Conservation (phyloP, 306 rosid genomes). For the Sphenostylis stenocarpa region DNA sequence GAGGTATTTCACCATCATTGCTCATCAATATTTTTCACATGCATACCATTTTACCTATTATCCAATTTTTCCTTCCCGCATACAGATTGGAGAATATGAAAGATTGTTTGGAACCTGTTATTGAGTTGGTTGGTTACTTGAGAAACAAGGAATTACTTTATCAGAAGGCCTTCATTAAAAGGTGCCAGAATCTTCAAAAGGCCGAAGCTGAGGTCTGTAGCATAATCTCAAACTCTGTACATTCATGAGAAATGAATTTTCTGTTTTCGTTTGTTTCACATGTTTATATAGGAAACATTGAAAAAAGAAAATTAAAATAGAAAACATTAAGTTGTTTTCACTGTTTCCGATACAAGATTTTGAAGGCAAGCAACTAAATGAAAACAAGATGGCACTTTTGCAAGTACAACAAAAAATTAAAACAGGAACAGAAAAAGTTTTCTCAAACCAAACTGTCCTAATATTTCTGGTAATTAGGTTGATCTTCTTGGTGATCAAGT, state of each 20-base stretch:
- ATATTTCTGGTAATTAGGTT: slow-evolving; percentile 48
- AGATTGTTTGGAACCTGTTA: slow-evolving; percentile 40
- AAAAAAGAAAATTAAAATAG: background rate
- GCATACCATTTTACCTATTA: background rate
- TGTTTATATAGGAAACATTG: background rate
- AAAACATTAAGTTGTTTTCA: background rate
- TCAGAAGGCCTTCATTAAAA: slow-evolving; percentile 60
- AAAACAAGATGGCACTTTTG: background rate
- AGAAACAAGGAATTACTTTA: slow-evolving; percentile 53
- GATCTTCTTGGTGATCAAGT: slow-evolving; percentile 97
- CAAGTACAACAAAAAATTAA: background rate
- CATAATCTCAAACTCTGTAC: background rate
- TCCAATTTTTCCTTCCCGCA: background rate
- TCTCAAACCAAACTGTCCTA: no score
- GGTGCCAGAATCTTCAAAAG: slow-evolving; percentile 76
- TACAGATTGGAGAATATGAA: slow-evolving; percentile 66
- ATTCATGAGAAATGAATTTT: background rate
- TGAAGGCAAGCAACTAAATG: background rate
- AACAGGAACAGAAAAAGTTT: background rate
- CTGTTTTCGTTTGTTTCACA: background rate
- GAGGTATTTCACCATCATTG: slow-evolving; percentile 50
- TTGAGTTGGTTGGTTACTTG: slow-evolving; percentile 36
- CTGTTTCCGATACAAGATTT: background rate
- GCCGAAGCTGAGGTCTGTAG: slow-evolving; percentile 76
- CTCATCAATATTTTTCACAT: background rate